Evolutionary conservation across 306 rosid genomes (phyloP), one percentile per base, ranked within the genome.

Genomic region (Arachis stenosperma): DNA sequence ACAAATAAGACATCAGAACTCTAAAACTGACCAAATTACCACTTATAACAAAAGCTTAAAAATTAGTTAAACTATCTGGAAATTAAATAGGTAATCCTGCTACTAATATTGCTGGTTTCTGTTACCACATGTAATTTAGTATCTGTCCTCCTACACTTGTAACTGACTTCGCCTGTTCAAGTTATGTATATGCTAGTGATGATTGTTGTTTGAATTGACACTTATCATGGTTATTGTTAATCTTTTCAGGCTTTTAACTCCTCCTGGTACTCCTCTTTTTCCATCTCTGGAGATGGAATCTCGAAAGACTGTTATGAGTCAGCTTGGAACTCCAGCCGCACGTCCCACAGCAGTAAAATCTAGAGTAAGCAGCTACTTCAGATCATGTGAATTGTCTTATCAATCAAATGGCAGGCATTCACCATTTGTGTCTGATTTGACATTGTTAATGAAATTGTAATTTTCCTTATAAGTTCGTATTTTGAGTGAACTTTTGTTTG

Each of bases 241-340:
- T 70, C 73, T 75, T 81, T 84, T 72, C 89, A 93, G 98, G 98
- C 97, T 93, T 79, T 80, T 93, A 50, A 93, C 98, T 53, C 98
- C 98, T 67, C 98, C 98, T 4, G 96, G 98, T 55, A 93, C 98
- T 77, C 98, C 98, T 59, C 96, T 93, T 81, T 93, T 93, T 84
- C 96, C 98, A 84, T 93, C 98, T 77, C 71, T 93, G 93, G 98
- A 90, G 81, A 86, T 85, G 86, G 98, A 87, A 74, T 80, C 89
- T 54, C 93, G 83, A 69, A 88, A 84, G 88, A 89, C 92, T 44
- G 67, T 83, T 36, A 90, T 87, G 96, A 83, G 89, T 81, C 92
- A 93, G 76, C 90, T 84, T 67, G 96, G 87, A 61, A 86, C 89
- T 63, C 89, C 88, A 82, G 83, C 78, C 67, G 78, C 90, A 66